Evolutionary conservation across 306 rosid genomes (phyloP).

Genomic region (Quercus parvula): DNA sequence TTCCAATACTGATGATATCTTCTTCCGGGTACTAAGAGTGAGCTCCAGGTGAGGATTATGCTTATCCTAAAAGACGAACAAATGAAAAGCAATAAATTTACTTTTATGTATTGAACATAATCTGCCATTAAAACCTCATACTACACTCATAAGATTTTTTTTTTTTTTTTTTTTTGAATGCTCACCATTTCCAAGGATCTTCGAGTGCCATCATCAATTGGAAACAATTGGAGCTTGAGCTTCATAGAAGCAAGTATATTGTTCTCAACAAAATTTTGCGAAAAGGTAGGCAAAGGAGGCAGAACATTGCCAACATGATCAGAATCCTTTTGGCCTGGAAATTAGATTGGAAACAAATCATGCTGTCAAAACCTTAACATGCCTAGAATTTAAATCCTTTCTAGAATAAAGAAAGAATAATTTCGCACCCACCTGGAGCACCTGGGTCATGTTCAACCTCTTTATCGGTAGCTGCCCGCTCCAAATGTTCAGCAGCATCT

Average conservation of each 20-base stretch:
- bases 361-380: constrained; percentile 19
- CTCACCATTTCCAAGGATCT: constrained; percentile 95
- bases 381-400: constrained; percentile 5
- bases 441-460: constrained; percentile 58
- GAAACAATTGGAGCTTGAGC: constrained; percentile 91
- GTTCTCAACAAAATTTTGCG: constrained; percentile 55
- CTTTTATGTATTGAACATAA: constrained; percentile 13
- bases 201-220: constrained; percentile 84
- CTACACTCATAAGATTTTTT: background rate
- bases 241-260: constrained; percentile 44
- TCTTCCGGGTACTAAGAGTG: constrained; percentile 83
- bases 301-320: constrained; percentile 40
- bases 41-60: constrained; percentile 96
- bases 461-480: constrained; percentile 59
- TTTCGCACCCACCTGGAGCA: constrained; percentile 41
- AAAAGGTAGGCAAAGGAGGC: constrained; percentile 46
- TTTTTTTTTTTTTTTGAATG: background rate
- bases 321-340: constrained; percentile 57
- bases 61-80: constrained; percentile 53
- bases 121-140: constrained; percentile 10
- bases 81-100: background rate
- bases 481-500: constrained; percentile 98
- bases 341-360: constrained; percentile 5
- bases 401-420: constrained; percentile 4
- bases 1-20: constrained; percentile 89